A percentile compares a stretch with the other conserved stretches of the same genome.
phyloP scores from a whole-genome alignment of 495 filamentous ascomycete genomes.

The Aspergillus biplanus region DNA sequence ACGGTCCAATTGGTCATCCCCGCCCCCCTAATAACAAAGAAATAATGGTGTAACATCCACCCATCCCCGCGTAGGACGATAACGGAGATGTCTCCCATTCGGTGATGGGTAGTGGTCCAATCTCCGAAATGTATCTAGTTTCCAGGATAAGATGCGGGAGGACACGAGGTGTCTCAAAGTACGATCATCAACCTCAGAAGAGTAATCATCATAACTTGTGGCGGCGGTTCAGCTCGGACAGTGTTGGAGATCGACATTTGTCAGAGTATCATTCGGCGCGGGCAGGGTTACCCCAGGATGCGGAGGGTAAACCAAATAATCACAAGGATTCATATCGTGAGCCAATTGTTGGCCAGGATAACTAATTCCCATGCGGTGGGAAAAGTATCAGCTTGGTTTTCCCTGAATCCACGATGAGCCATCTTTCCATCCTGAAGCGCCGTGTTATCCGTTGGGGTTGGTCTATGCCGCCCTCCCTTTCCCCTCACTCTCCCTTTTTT shows the following conservation, averaged over 20 bases:
- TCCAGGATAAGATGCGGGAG: neutral
- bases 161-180: neutral
- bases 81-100: neutral
- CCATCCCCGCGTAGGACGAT: neutral
- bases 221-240: neutral
- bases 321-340: neutral
- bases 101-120: neutral
- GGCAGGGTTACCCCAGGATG: constrained; percentile 10
- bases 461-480: no score
- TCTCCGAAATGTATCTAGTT: neutral
- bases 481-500: no score
- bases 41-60: neutral
- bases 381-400: neutral
- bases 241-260: neutral
- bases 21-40: neutral
- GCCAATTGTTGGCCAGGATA: neutral
- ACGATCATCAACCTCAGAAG: neutral
- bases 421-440: neutral
- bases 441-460: neutral
- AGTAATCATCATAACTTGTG: neutral
- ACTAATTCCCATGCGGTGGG: neutral
- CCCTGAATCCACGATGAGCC: neutral
- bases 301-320: constrained; percentile 1
- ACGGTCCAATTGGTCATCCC: neutral
- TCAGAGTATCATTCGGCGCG: constrained; percentile 6